phyloP scores from a whole-genome alignment of 768 basidiomycete genomes.

The Leccinum imitatum region DNA sequence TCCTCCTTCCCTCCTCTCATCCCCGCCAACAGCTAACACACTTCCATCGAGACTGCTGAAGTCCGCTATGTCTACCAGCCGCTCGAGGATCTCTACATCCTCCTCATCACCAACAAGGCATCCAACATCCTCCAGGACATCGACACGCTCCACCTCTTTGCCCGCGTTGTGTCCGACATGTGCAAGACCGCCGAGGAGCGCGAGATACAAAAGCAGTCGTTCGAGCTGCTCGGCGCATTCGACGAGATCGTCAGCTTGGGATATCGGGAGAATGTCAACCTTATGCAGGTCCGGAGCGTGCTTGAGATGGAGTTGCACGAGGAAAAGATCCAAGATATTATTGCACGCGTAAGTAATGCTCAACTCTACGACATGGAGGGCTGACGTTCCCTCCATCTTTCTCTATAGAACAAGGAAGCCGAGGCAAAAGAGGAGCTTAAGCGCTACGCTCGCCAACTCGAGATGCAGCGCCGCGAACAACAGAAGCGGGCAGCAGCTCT shows the following conservation, averaged over 20 bases:
- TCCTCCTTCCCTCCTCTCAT: conserved; percentile 92
- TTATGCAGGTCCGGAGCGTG: conserved; percentile 76
- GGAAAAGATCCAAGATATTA: conserved; percentile 97
- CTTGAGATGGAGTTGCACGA: conserved; percentile 91
- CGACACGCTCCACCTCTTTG: conserved; percentile 91
- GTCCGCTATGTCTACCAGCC: conserved; percentile 97
- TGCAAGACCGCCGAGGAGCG: conserved; percentile 85
- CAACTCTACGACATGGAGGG: not conserved
- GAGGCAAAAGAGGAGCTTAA: conserved; percentile 99
- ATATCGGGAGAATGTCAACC: conserved; percentile 73
- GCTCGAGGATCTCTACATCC: conserved; percentile 93
- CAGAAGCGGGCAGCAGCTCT: conserved; percentile 67
- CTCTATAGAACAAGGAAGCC: conserved; percentile 88
- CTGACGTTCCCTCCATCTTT: not conserved
- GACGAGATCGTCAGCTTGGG: conserved; percentile 95
- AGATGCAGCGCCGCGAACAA: conserved; percentile 96
- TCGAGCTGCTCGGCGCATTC: conserved; percentile 92
- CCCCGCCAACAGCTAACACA: conserved; percentile 46
- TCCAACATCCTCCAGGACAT: conserved; percentile 95
- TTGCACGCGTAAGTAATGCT: conserved; percentile 68
- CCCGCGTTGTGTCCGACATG: conserved; percentile 90
- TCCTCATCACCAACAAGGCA: conserved; percentile 97
- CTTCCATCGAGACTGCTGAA: conserved; percentile 89
- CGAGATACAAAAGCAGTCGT: conserved; percentile 87
- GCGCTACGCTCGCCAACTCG: conserved; percentile 94